Percentiles rank a stretch among this genome's conserved stretches.
These are phyloP conservation scores for Talaromyces sp. DNA, from an alignment of 2,329 filamentous ascomycete species.

Conservation along the genomic window DNA sequence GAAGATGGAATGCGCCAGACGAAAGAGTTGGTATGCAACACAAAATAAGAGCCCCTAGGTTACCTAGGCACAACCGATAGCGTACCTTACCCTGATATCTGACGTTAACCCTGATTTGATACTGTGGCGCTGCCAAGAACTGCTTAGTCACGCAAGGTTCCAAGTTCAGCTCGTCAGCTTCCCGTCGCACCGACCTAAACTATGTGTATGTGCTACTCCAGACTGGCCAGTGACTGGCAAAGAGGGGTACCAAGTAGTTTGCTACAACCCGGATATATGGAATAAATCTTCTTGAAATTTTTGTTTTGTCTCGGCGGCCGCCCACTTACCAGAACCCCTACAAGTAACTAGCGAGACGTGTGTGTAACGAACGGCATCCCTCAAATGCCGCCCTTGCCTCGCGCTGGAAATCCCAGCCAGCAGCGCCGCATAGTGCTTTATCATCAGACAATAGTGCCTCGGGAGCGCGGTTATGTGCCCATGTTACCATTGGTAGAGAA, in stretches of 20 bases:
- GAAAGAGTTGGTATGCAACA: neutral
- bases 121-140: neutral
- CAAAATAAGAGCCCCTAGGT: neutral
- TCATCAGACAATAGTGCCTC: constrained; percentile 61
- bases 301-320: neutral
- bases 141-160: constrained; percentile 5
- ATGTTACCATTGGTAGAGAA: constrained; percentile 59
- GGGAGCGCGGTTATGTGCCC: constrained; percentile 54
- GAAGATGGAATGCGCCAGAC: neutral
- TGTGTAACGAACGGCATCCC: neutral
- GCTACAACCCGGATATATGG: neutral
- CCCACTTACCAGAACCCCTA: neutral
- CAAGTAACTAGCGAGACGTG: constrained; percentile 4
- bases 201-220: neutral
- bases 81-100: neutral
- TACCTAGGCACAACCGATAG: neutral
- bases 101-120: neutral
- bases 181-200: neutral
- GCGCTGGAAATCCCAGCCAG: constrained; percentile 23
- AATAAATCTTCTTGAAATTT: neutral
- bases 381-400: constrained; percentile 39
- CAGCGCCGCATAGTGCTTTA: constrained; percentile 49
- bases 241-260: constrained; percentile 4
- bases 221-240: neutral
- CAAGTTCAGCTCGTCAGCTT: constrained; percentile 10